Conservation (phyloP, 192 early-diverging fungal genomes). For the Umbelopsis vinacea region DNA sequence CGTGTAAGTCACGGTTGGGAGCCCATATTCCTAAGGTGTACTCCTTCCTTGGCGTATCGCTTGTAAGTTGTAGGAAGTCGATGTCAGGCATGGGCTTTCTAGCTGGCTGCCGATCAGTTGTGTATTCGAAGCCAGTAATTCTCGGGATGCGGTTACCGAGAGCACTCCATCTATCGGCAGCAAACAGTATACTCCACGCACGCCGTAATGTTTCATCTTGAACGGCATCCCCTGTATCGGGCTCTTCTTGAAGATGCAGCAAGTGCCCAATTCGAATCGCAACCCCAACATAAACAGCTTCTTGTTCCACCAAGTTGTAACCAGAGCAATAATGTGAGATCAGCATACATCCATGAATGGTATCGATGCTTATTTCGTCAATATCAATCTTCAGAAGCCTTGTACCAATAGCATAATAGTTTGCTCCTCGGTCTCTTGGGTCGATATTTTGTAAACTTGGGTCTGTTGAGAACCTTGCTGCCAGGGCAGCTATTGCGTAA, state of each 20-base stretch:
- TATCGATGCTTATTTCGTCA: slow-evolving; percentile 12
- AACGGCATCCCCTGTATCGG: slow-evolving; percentile 16
- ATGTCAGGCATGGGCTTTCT: slow-evolving; percentile 23
- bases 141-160: slow-evolving; percentile 19
- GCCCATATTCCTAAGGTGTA: slow-evolving; percentile 16
- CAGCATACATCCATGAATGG: slow-evolving; percentile 20
- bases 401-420: neutral
- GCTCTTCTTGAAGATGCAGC: slow-evolving; percentile 17
- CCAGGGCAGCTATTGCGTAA: neutral
- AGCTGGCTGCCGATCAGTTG: neutral
- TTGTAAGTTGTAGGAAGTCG: slow-evolving; percentile 19
- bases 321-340: slow-evolving; percentile 18
- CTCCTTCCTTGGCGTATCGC: neutral
- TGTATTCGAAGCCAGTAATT: slow-evolving; percentile 17
- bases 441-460: neutral
- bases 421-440: neutral
- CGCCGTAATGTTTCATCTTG: slow-evolving; percentile 9
- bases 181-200: slow-evolving; percentile 24
- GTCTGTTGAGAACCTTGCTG: slow-evolving; percentile 6
- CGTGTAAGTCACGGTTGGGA: slow-evolving; percentile 19
- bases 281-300: slow-evolving; percentile 21
- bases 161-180: slow-evolving; percentile 23
- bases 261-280: slow-evolving; percentile 21
- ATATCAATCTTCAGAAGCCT: slow-evolving; percentile 8
- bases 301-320: slow-evolving; percentile 20